Conservation (phyloP, 163 green algal genomes). For the Prototheca stagnorum region DNA sequence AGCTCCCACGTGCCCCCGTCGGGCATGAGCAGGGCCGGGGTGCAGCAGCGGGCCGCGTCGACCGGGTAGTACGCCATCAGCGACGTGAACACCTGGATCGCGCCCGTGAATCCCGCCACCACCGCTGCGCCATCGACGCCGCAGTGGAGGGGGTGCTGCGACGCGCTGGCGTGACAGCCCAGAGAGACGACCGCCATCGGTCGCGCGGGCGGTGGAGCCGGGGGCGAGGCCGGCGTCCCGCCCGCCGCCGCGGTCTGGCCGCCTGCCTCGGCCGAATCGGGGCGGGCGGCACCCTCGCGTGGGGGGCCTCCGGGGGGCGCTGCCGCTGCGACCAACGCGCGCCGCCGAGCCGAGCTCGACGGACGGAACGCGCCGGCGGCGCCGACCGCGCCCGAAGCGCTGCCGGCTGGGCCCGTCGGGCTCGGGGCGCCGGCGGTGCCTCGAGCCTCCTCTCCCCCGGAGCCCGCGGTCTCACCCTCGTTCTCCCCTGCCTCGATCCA, state of each 20-base stretch:
- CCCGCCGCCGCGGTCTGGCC: too few species aligned
- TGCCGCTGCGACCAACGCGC: not conserved
- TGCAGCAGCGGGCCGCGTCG: conserved; percentile 47
- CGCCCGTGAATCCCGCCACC: conserved; percentile 33
- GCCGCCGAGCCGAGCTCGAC: not conserved
- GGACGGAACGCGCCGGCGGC: not conserved
- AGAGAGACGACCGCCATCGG: conserved; percentile 39
- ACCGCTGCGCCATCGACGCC: conserved; percentile 30
- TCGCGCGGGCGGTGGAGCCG: too few species aligned
- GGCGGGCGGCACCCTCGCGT: not conserved
- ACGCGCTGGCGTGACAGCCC: conserved; percentile 38
- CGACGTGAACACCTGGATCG: conserved; percentile 21
- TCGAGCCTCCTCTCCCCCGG: not conserved
- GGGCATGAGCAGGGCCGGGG: conserved; percentile 32
- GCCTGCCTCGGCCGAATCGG: not conserved
- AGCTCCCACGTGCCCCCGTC: conserved; percentile 36
- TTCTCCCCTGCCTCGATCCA: too few species aligned
- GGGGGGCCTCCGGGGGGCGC: too few species aligned
- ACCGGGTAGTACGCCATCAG: conserved; percentile 37
- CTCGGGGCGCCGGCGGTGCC: too few species aligned
- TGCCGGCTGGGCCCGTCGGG: not conserved
- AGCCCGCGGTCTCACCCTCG: too few species aligned
- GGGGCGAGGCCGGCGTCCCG: too few species aligned
- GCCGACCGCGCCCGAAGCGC: not conserved
- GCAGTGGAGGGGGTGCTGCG: conserved; percentile 19